Evolutionary conservation across 257 asterid genomes (phyloP).

Genomic region (Verbena officinalis): DNA sequence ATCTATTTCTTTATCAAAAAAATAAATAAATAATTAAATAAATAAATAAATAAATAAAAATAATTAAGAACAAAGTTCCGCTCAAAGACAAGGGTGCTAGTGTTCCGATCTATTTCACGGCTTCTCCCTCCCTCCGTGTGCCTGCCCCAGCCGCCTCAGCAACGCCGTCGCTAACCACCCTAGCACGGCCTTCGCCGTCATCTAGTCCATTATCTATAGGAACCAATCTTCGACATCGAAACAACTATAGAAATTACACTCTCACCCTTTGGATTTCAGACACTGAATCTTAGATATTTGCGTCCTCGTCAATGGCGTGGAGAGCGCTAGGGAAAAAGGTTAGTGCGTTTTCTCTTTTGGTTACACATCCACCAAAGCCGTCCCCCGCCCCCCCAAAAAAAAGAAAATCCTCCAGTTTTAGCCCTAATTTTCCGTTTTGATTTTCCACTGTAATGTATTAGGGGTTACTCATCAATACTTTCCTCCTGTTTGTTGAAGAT

Average conservation of each 20-base stretch:
- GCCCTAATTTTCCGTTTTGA: neutral
- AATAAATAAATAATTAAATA: neutral
- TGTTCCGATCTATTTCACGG: conserved; percentile 16
- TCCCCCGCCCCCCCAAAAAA: neutral
- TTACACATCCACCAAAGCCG: neutral
- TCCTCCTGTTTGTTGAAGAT: neutral
- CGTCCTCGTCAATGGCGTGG: conserved; percentile 72
- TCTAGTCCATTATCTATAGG: neutral
- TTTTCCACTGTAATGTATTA: neutral
- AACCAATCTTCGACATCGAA: neutral
- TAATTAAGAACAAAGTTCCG: neutral
- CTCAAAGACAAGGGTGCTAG: neutral
- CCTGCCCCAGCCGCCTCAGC: conserved; percentile 14
- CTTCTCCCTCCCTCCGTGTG: conserved; percentile 4
- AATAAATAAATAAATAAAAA: neutral
- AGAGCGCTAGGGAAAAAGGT: conserved; percentile 70
- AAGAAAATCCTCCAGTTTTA: neutral
- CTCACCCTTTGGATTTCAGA: conserved; percentile 12
- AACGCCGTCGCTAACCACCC: neutral
- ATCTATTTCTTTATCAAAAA: no score
- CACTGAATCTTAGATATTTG: conserved; percentile 30
- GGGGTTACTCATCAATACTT: neutral
- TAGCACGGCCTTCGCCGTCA: neutral
- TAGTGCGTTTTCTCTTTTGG: conserved; percentile 1
- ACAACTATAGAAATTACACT: neutral